A percentile compares a stretch with the other conserved stretches of the same genome.
These are phyloP conservation scores for Magnolia sinica DNA, from an alignment of 164 flowering plant species.

Conservation along the genomic window DNA sequence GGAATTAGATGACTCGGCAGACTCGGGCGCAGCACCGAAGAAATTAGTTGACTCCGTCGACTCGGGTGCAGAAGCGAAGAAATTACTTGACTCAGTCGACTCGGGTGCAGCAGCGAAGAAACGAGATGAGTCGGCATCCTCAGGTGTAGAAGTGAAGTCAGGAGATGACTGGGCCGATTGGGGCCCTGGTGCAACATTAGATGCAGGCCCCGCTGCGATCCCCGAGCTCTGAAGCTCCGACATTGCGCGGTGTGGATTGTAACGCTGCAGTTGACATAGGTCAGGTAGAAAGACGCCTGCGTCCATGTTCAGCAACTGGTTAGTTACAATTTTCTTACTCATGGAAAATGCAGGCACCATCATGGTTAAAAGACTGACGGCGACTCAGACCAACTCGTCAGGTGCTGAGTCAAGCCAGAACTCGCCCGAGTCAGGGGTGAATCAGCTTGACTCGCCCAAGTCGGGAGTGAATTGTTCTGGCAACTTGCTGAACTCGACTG, in stretches of 20 bases:
- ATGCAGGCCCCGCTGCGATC: neutral
- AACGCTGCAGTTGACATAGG: conserved; percentile 3
- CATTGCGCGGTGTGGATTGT: conserved; percentile 3
- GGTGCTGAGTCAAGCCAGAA: too few relatives aligned
- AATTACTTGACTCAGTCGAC: neutral
- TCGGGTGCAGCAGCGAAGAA: neutral
- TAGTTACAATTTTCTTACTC: neutral
- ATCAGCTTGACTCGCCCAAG: too few relatives aligned
- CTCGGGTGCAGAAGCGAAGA: neutral
- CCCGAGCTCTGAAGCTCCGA: conserved; percentile 4
- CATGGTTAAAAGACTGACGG: too few relatives aligned
- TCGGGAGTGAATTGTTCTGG: too few relatives aligned
- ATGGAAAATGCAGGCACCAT: too few relatives aligned
- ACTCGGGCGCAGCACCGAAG: neutral
- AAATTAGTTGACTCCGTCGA: neutral
- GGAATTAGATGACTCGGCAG: neutral
- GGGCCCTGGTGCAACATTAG: neutral
- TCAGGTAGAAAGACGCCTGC: conserved; percentile 1
- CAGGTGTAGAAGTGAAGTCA: neutral
- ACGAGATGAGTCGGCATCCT: neutral
- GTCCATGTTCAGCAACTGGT: neutral
- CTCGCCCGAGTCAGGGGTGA: too few relatives aligned
- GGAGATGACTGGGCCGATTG: neutral
- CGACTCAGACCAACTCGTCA: too few relatives aligned
- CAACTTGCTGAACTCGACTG: too few relatives aligned